Evolutionary conservation across 805 yeast species (phyloP), one percentile per base, ranked within the genome.

Genomic region (Lipomyces sp.): DNA sequence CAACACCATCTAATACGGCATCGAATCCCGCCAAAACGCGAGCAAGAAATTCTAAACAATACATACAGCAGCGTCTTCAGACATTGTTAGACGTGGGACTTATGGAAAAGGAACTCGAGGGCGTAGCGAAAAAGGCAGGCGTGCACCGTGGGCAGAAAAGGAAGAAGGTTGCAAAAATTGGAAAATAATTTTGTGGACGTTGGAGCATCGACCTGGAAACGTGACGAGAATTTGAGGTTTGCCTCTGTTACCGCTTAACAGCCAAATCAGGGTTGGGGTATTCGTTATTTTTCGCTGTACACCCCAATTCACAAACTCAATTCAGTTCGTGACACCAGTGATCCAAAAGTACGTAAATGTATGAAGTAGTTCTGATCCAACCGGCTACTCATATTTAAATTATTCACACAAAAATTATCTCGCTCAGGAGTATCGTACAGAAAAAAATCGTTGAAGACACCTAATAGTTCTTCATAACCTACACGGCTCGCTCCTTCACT

Each of bases 11-110:
- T 42, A 34, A 18, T 30, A 24, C 50, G 29, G 24, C 59, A 56
- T 33, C 30, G 32, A 15, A 42, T 29, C 59, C 24, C 35, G 30
- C 30, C 32, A 57, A 39, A 29, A 8, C 4, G 7, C 34, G 57
- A 62, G 29, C 45, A 45, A 33, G 34, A 42, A 11, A 42, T 6
- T 37, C 13, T 24, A 50, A 37, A 11, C 15, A n/a, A 57, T 24
- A 73, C 75, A 63, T 69, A 73, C 75, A 57, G 73, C 75, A 57
- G 78, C 80, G 75, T 78, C 80, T 75, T 78, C 80, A 76, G 80
- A 76, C 80, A 78, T 78, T 66, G 59, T 75, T 53, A 53, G 4
- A 24, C 13, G 18, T 32, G 15, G 24, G 48, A 35, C 24, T 29
- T 61, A 48, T 42, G 30, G 45, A 53, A 65, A 65, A 54, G 51